These are phyloP conservation scores for Periconia macrospinosa DNA, from an alignment of 2,329 filamentous ascomycete species.

Conservation along the genomic window DNA sequence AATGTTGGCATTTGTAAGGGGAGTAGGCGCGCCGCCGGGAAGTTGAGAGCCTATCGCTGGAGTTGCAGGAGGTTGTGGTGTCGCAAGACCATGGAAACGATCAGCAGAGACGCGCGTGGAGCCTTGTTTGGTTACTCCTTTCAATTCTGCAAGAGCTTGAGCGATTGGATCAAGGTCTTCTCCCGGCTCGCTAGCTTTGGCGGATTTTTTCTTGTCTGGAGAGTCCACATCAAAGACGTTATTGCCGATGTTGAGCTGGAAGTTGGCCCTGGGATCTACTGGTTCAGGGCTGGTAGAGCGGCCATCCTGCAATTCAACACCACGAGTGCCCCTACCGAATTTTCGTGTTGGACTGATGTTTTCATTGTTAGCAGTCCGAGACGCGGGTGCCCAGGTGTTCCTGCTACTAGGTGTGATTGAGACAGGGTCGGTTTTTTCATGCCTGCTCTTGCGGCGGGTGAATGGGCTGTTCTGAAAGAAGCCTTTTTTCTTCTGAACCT, in stretches of 20 bases:
- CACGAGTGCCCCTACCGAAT: conserved; percentile 31
- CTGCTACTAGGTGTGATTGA: conserved; percentile 46
- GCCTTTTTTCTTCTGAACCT: conserved; percentile 72
- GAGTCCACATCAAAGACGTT: conserved; percentile 94
- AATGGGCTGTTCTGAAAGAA: conserved; percentile 97
- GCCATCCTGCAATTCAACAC: conserved; percentile 32
- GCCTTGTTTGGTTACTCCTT: conserved; percentile 80
- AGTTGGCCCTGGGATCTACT: conserved; percentile 87
- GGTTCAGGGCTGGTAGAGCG: conserved; percentile 64
- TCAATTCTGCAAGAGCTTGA: conserved; percentile 86
- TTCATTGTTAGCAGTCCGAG: conserved; percentile 42
- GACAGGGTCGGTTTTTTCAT: conserved; percentile 66
- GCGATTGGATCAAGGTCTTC: conserved; percentile 87
- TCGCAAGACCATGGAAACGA: conserved; percentile 89
- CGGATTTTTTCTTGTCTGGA: conserved; percentile 62
- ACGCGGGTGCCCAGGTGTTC: conserved; percentile 57
- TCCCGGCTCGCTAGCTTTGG: conserved; percentile 43
- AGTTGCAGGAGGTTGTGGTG: conserved; percentile 63
- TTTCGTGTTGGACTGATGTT: conserved; percentile 49
- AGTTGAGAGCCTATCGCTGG: conserved; percentile 43
- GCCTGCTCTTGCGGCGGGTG: conserved; percentile 80
- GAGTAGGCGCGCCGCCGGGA: conserved; percentile 47
- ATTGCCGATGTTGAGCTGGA: conserved; percentile 91
- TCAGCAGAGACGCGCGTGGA: conserved; percentile 89
- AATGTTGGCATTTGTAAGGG: conserved; percentile 48